phyloP scores from a whole-genome alignment of 139 green algal genomes.

The Astrephomene gubernaculifera region DNA sequence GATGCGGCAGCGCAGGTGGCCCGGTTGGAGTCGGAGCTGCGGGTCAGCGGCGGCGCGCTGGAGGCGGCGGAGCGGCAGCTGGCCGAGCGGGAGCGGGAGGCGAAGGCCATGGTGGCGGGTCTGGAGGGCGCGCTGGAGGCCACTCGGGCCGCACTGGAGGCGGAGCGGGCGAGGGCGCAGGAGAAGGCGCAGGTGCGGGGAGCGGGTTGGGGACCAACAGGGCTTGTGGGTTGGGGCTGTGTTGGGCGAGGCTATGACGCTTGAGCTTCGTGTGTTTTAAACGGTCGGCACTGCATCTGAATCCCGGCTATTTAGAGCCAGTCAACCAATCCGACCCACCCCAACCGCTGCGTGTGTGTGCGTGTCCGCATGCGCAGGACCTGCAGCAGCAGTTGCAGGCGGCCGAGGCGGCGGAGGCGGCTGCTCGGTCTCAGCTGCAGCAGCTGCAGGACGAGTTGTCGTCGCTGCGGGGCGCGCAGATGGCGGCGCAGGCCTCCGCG shows the following conservation, averaged over 20 bases:
- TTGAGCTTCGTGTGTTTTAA: too few species aligned
- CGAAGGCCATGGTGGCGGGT: not conserved
- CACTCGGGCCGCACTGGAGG: slow-evolving; percentile 14
- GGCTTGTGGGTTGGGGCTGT: too few species aligned
- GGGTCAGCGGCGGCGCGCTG: not conserved
- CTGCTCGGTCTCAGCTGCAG: not conserved
- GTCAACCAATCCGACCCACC: not conserved
- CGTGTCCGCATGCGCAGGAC: not conserved
- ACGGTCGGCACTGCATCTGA: too few species aligned
- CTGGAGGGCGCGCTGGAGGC: slow-evolving; percentile 30
- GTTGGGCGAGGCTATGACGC: too few species aligned
- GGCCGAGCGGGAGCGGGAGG: not conserved
- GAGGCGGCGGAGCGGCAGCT: not conserved
- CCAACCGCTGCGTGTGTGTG: not conserved
- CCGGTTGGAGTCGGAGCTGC: slow-evolving; percentile 8
- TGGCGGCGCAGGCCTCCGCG: slow-evolving; percentile 5
- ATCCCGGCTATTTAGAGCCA: too few species aligned
- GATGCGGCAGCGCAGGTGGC: not conserved
- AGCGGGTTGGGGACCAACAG: too few species aligned
- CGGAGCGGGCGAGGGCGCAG: not conserved
- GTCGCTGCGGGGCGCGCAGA: not conserved
- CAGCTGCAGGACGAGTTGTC: not conserved
- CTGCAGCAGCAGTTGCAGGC: not conserved
- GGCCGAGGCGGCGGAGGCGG: not conserved
- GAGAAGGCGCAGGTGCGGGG: not conserved